Conservation (phyloP, 2,329 filamentous ascomycete species). For the Colletotrichum godetiae region DNA sequence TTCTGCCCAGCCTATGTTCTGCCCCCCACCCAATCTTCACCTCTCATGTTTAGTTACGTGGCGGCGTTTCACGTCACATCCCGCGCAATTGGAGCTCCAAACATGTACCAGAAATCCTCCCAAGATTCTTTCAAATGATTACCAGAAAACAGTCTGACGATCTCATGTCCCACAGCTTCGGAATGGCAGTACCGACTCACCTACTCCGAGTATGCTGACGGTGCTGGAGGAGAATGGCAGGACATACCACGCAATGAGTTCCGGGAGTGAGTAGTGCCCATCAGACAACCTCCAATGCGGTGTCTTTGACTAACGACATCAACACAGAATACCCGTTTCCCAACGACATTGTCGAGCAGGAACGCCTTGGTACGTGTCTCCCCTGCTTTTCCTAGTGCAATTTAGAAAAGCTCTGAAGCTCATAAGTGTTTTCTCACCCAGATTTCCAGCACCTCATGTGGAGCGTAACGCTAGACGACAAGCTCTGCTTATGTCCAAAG, state of each 20-base stretch:
- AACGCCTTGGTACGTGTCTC: conserved; percentile 39
- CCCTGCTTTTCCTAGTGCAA: no score
- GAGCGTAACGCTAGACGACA: conserved; percentile 44
- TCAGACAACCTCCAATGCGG: background rate
- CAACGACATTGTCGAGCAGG: conserved; percentile 44
- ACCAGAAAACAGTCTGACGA: background rate
- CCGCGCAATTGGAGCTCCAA: background rate
- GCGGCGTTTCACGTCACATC: conserved; percentile 6
- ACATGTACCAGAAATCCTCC: background rate
- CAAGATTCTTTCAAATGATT: background rate
- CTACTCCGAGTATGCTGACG: conserved; percentile 28
- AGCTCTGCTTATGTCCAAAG: conserved; percentile 44
- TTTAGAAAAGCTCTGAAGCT: background rate
- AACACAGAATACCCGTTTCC: conserved; percentile 41
- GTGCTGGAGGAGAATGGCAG: conserved; percentile 35
- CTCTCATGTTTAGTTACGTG: background rate
- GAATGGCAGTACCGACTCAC: conserved; percentile 13
- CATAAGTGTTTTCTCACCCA: conserved; percentile 12
- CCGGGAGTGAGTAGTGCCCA: conserved; percentile 39
- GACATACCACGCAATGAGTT: conserved; percentile 38
- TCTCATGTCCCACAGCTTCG: background rate
- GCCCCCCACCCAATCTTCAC: background rate
- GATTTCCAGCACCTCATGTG: conserved; percentile 52
- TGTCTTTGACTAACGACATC: background rate
- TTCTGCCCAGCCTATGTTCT: no score